A percentile compares a stretch with the other conserved stretches of the same genome.
Evolutionary conservation across 805 yeast species (phyloP).

Genomic region (Schizosaccharomyces octosporus): DNA sequence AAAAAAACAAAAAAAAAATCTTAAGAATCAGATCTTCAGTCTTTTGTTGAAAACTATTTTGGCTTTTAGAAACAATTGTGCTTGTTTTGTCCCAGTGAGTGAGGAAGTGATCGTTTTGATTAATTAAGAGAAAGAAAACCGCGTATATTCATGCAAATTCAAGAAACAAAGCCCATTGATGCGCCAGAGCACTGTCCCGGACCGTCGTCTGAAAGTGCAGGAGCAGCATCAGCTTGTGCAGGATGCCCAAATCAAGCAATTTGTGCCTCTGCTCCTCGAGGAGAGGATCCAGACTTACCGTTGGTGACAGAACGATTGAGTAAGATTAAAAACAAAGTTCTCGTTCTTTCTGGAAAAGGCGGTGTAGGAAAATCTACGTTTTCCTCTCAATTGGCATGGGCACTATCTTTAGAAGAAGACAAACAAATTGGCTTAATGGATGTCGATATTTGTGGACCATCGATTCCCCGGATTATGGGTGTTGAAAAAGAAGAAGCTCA

Average conservation of each 20-base stretch:
- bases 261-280: constrained; percentile 60
- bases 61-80: too few relatives aligned
- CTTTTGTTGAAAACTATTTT: too few relatives aligned
- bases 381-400: constrained; percentile 91
- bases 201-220: constrained; percentile 83
- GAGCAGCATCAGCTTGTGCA: constrained; percentile 74
- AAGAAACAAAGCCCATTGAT: background rate
- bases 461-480: constrained; percentile 83
- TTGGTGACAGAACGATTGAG: constrained; percentile 42
- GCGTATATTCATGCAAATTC: background rate
- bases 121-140: too few relatives aligned
- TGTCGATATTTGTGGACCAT: constrained; percentile 92
- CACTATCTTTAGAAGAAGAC: constrained; percentile 47
- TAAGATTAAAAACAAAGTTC: constrained; percentile 47
- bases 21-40: too few relatives aligned
- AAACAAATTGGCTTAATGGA: constrained; percentile 92
- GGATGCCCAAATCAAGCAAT: constrained; percentile 88
- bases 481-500: constrained; percentile 69
- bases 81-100: too few relatives aligned
- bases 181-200: constrained; percentile 80
- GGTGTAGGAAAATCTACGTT: constrained; percentile 97
- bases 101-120: too few relatives aligned
- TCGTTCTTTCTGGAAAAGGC: constrained; percentile 45
- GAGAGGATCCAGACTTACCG: constrained; percentile 86
- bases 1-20: too few relatives aligned